A percentile compares a stretch with the other conserved stretches of the same genome.
Evolutionary conservation across 768 basidiomycete species (phyloP).

Genomic region (Strobilomyces dryophilus): DNA sequence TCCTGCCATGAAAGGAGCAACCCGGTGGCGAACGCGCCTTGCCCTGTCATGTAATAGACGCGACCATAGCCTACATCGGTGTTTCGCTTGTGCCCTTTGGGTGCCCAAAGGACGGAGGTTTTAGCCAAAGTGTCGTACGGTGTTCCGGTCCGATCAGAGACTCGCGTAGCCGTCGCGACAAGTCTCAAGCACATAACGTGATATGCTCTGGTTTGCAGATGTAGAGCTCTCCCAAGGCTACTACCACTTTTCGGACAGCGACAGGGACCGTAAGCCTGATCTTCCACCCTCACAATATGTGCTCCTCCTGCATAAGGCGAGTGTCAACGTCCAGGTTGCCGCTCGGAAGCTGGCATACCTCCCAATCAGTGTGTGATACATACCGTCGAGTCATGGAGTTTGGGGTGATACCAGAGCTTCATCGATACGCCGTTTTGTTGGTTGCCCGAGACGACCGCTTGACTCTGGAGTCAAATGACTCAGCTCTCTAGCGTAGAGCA

Average conservation of each 20-base stretch:
- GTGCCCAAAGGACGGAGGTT: no score
- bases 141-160: no score
- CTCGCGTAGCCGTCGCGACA: no score
- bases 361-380: not conserved
- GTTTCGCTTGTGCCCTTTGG: no score
- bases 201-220: no score
- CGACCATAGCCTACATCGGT: not conserved
- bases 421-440: not conserved
- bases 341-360: conserved; percentile 4
- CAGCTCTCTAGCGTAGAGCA: no score
- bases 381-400: conserved; percentile 12
- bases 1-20: no score
- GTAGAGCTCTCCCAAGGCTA: conserved; percentile 8
- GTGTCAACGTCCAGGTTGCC: not conserved
- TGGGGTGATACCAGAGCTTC: conserved; percentile 10
- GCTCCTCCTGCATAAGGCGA: conserved; percentile 11
- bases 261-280: not conserved
- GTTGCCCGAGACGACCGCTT: not conserved
- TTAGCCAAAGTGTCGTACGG: no score
- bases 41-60: conserved; percentile 14
- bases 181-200: no score
- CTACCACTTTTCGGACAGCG: not conserved
- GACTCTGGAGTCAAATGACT: conserved; percentile 5
- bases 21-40: not conserved
- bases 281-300: conserved; percentile 12